Percentiles rank a stretch among this genome's conserved stretches.
Evolutionary conservation across 805 yeast species (phyloP).

Genomic region (Torulaspora maleeae): DNA sequence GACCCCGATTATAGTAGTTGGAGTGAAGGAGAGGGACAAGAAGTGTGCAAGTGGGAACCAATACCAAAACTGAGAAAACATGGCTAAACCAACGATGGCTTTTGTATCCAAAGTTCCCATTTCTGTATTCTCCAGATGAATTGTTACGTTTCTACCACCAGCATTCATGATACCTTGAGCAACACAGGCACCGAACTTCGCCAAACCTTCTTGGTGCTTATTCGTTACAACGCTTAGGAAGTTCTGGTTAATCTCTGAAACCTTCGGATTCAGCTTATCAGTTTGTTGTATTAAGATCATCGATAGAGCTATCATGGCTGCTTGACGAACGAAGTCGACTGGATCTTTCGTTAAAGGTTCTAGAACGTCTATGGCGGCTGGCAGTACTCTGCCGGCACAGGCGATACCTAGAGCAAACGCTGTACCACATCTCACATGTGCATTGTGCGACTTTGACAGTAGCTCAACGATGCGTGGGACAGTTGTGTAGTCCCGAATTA

Average conservation of each 20-base stretch:
- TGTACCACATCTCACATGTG: conserved; percentile 97
- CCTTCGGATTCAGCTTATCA: conserved; percentile 76
- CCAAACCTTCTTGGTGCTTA: conserved; percentile 94
- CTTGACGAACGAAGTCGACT: conserved; percentile 96
- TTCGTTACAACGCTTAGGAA: conserved; percentile 72
- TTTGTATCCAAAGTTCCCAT: conserved; percentile 87
- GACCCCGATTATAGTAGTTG: conserved; percentile 86
- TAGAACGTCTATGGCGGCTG: conserved; percentile 84
- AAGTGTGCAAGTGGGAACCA: conserved; percentile 98
- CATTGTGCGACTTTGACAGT: conserved; percentile 89
- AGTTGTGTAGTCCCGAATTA: conserved; percentile 84
- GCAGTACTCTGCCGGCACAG: conserved; percentile 89
- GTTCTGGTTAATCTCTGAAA: conserved; percentile 66
- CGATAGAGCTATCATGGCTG: conserved; percentile 87
- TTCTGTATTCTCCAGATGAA: conserved; percentile 79
- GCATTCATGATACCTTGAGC: conserved; percentile 98
- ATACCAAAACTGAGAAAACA: conserved; percentile 93
- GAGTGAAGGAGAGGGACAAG: conserved; percentile 83
- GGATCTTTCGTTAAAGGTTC: conserved; percentile 92
- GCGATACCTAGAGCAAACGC: conserved; percentile 96
- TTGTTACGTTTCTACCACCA: conserved; percentile 97
- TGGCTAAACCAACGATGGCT: conserved; percentile 86
- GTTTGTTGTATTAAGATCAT: conserved; percentile 88
- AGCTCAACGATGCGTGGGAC: conserved; percentile 94
- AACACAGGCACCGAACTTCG: conserved; percentile 94